These are phyloP conservation scores for Solanum pennellii DNA, from an alignment of 257 asterid species.

Conservation along the genomic window DNA sequence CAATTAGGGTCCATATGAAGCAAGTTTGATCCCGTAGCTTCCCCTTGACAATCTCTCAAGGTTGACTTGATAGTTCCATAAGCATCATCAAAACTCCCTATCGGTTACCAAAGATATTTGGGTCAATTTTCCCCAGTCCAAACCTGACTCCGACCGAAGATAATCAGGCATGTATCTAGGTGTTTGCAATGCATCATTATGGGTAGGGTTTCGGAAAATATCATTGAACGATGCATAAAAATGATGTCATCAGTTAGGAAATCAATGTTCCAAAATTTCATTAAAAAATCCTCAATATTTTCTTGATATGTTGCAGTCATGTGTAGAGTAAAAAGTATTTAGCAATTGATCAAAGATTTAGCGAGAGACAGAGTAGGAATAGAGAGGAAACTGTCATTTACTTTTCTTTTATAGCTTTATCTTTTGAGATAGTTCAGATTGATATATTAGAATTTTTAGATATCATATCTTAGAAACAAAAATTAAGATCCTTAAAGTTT, in stretches of 20 bases:
- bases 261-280: slow-evolving; percentile 10
- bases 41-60: not conserved
- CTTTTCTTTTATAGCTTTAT: not conserved
- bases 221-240: slow-evolving; percentile 54
- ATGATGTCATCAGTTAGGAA: slow-evolving; percentile 33
- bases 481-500: too few relatives aligned
- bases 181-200: slow-evolving; percentile 16
- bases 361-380: not conserved
- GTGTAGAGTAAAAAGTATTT: slow-evolving; percentile 15
- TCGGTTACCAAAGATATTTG: not conserved
- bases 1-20: not conserved
- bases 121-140: not conserved
- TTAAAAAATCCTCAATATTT: not conserved
- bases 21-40: slow-evolving; percentile 4
- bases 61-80: not conserved
- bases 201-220: slow-evolving; percentile 15
- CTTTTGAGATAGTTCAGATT: too few relatives aligned
- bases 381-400: not conserved
- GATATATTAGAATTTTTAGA: not conserved
- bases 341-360: not conserved
- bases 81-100: not conserved
- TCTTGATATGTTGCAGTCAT: not conserved
- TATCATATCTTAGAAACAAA: too few relatives aligned
- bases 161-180: slow-evolving; percentile 2
- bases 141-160: not conserved